Base-by-base conservation (phyloP, 2,329 filamentous ascomycete species). In the Fusarium equiseti region DNA sequence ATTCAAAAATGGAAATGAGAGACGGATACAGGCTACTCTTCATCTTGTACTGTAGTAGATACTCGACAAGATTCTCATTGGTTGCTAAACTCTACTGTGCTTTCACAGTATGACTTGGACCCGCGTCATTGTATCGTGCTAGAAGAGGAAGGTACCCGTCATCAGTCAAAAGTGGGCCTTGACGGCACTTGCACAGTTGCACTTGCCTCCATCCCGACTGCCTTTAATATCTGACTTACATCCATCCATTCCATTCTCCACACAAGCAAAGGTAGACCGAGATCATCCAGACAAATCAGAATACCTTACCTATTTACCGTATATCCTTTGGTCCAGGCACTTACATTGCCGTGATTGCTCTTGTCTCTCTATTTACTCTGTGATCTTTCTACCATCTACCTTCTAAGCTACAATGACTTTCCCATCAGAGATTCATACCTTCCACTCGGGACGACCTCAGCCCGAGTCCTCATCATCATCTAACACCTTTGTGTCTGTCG, bases 401-500 rank as follows among this genome's bases (percentile, higher is more conserved):
- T 70, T 73, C 35, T 16, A 13, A 38, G 24, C 22, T 15, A 58
- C 54, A 64, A 81, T 82, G 80, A 78, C 80, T 20, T 81, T 81
- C 63, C 54, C 78, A 10, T 70, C 76, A 16, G 78, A 81, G 53
- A 81, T 82, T 70, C 87, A 92, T 77, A 90, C 94, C 70, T 96
- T 92, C 82, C 93, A 94, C 83, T 87, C 90, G 71, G 94, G 94
- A 79, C 86, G 87, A 77, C 81, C 86, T 46, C 92, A 93, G 76
- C 81, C 85, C 27, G 71, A 77, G 13, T 86, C 89, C 51, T 85
- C 86, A 15, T 85, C 83, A 40, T 88, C 89, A 12, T 82, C 85
- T 44, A 84, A 85, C 63, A 89, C 89, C 49, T 95, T 96, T 82
- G 83, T 89, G 68, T 89, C 91, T 31, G 84, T 95, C 77, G 87